A percentile compares a stretch with the other conserved stretches of the same genome.
Evolutionary conservation across 306 rosid genomes (phyloP).

Genomic region (Dalbergia cochinchinensis): DNA sequence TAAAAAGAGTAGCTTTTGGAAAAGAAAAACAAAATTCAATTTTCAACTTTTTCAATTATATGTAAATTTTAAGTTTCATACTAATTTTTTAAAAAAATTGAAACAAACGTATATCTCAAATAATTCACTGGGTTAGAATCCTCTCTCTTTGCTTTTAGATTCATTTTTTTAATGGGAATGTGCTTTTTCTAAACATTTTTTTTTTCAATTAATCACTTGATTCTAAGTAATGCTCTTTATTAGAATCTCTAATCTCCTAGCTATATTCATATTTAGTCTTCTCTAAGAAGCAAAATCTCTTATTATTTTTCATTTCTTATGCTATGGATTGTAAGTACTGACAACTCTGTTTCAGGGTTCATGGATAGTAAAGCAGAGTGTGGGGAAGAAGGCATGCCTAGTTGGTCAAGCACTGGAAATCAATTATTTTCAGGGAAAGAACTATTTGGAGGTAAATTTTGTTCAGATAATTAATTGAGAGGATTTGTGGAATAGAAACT

Average conservation of each 20-base stretch:
- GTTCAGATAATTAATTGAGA: background rate
- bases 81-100: too few relatives aligned
- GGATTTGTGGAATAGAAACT: slow-evolving; percentile 13
- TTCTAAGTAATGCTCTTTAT: slow-evolving; percentile 22
- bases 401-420: slow-evolving; percentile 87
- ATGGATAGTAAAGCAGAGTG: slow-evolving; percentile 98
- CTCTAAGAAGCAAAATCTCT: slow-evolving; percentile 24
- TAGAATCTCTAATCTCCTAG: slow-evolving; percentile 20
- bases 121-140: slow-evolving; percentile 15
- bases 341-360: slow-evolving; percentile 75
- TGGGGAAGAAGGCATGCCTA: slow-evolving; percentile 96
- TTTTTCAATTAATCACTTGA: slow-evolving; percentile 25
- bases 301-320: slow-evolving; percentile 24
- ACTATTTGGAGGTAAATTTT: slow-evolving; percentile 85
- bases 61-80: too few relatives aligned
- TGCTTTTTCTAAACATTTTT: slow-evolving; percentile 7
- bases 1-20: too few relatives aligned
- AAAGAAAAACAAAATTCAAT: too few relatives aligned
- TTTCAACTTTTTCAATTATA: too few relatives aligned
- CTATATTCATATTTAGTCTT: slow-evolving; percentile 11
- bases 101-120: background rate
- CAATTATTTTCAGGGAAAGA: slow-evolving; percentile 79
- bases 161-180: slow-evolving; percentile 5
- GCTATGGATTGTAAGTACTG: slow-evolving; percentile 8
- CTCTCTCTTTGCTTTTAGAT: background rate